Conservation (phyloP, 2,329 filamentous ascomycete genomes). For the Colletotrichum brevisporum region DNA sequence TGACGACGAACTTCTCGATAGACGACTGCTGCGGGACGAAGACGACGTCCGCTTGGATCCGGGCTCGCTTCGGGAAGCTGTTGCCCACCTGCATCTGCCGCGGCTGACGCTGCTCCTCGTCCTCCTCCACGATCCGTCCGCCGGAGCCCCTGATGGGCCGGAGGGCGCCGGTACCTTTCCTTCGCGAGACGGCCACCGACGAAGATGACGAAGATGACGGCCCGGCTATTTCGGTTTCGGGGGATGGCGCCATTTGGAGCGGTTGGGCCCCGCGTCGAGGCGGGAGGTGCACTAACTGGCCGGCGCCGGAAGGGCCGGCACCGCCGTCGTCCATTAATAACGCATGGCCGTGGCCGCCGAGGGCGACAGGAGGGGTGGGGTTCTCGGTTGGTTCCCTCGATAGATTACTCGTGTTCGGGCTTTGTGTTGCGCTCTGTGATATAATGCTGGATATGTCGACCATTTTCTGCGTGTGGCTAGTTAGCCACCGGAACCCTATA, state of each 20-base stretch:
- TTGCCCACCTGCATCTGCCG: conserved; percentile 42
- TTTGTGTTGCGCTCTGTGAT: conserved; percentile 33
- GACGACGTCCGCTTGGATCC: conserved; percentile 28
- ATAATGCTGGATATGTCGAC: conserved; percentile 41
- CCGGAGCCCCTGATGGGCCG: conserved; percentile 25
- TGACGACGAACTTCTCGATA: conserved; percentile 49
- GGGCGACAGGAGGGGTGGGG: neutral
- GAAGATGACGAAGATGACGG: neutral
- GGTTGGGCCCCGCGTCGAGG: conserved; percentile 4
- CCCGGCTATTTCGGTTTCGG: conserved; percentile 1
- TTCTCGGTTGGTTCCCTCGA: conserved; percentile 17
- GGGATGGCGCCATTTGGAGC: neutral
- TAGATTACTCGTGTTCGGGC: conserved; percentile 17
- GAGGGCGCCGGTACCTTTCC: conserved; percentile 34
- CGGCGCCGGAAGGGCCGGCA: conserved; percentile 16
- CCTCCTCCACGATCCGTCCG: conserved; percentile 28
- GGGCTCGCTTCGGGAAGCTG: conserved; percentile 43
- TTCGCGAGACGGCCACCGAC: neutral
- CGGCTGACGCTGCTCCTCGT: conserved; percentile 32
- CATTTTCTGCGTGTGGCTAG: conserved; percentile 39
- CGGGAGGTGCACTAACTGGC: conserved; percentile 25
- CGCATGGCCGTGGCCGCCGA: conserved; percentile 5
- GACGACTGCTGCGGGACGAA: conserved; percentile 41
- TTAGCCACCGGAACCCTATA: conserved; percentile 23
- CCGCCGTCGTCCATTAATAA: conserved; percentile 11